These are phyloP conservation scores for Mycena vitilis DNA, from an alignment of 768 basidiomycete genomes.

Conservation along the genomic window DNA sequence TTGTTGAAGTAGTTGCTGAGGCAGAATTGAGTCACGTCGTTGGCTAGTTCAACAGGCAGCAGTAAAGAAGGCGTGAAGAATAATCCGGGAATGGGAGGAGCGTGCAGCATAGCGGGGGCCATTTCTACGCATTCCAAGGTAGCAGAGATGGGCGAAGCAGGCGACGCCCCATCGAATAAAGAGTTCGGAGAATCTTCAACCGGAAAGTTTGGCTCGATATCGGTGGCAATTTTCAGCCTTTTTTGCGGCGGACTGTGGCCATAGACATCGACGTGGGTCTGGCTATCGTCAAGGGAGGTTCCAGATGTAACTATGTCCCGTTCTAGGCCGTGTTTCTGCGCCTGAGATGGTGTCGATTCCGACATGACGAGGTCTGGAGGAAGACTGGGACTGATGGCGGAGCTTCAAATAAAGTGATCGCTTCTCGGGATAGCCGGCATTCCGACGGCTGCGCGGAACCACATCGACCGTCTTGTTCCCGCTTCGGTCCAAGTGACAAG, in stretches of 20 bases:
- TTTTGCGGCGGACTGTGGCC: neutral
- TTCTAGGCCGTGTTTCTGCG: neutral
- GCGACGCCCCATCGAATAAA: constrained; percentile 19
- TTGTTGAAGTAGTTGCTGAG: constrained; percentile 66
- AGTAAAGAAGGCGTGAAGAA: constrained; percentile 66
- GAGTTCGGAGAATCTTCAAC: constrained; percentile 19
- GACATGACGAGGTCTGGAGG: no score
- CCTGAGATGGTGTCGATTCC: neutral
- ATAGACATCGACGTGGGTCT: neutral
- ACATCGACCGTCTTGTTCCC: neutral
- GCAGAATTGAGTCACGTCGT: constrained; percentile 62
- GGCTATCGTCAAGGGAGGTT: neutral
- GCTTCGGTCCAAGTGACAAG: no score
- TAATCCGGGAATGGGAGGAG: constrained; percentile 74
- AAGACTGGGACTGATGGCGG: neutral
- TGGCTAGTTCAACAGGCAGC: constrained; percentile 64
- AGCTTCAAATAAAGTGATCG: neutral
- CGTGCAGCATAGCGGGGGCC: constrained; percentile 46
- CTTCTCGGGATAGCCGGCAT: neutral
- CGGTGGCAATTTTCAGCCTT: constrained; percentile 10
- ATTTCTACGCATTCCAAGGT: neutral
- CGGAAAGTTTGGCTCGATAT: neutral
- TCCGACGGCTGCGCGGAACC: no score
- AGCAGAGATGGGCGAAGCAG: neutral
- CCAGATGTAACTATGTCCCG: neutral